A percentile compares a stretch with the other conserved stretches of the same genome.
These are phyloP conservation scores for Aspergillus fijiensis DNA, from an alignment of 2,329 filamentous ascomycete species.

Conservation along the genomic window DNA sequence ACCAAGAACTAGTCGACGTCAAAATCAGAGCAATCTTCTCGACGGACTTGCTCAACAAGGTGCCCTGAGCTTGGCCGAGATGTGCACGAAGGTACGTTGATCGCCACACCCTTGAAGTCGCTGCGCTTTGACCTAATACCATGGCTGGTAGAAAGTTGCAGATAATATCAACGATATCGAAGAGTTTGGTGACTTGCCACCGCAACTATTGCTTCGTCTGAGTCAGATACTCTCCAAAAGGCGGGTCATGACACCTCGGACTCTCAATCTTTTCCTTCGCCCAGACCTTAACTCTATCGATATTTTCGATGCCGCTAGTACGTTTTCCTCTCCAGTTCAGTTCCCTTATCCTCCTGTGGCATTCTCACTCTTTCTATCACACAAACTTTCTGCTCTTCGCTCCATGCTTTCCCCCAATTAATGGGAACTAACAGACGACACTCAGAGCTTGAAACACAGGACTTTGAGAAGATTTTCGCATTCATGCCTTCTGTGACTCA, in stretches of 20 bases:
- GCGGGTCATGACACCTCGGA: constrained; percentile 54
- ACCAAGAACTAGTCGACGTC: constrained; percentile 64
- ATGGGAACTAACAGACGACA: not conserved
- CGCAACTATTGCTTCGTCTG: constrained; percentile 55
- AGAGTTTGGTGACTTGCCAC: constrained; percentile 63
- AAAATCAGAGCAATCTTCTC: constrained; percentile 78
- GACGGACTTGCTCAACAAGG: constrained; percentile 62
- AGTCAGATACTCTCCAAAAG: constrained; percentile 65
- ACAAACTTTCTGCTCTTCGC: not conserved
- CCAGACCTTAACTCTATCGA: constrained; percentile 57
- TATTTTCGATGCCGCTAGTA: constrained; percentile 61
- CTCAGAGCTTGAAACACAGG: constrained; percentile 66
- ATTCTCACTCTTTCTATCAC: not conserved
- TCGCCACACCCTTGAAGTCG: not conserved
- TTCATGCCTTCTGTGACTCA: constrained; percentile 66
- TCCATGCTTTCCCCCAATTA: not conserved
- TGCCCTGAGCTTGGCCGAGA: constrained; percentile 48
- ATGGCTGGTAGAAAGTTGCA: constrained; percentile 52
- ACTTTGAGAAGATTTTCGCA: constrained; percentile 79
- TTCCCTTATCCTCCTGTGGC: not conserved
- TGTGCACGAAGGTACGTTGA: constrained; percentile 55
- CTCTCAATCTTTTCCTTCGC: constrained; percentile 48
- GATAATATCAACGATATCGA: constrained; percentile 64
- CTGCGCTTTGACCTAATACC: not conserved
- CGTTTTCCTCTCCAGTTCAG: constrained; percentile 22